Evolutionary conservation across 305 asterid genomes (phyloP).

Genomic region (Solanum hybrid): DNA sequence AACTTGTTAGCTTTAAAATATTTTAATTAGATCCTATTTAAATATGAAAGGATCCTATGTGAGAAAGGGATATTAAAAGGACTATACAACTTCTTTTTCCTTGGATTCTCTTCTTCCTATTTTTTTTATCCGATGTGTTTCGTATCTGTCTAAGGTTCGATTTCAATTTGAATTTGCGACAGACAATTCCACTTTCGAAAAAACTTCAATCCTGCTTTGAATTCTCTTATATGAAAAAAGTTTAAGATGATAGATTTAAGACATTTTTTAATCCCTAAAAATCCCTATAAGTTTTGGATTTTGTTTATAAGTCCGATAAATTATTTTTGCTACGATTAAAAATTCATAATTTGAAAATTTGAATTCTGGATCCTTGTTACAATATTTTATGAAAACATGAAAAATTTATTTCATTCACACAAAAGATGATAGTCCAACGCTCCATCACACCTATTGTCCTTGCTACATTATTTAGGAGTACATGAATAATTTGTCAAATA

Average conservation of each 20-base stretch:
- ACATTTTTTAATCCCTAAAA: background rate
- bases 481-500: background rate
- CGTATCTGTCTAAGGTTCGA: fast-evolving
- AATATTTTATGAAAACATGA: background rate
- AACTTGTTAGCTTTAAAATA: background rate
- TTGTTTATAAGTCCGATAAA: background rate
- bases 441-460: background rate
- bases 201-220: too few species aligned
- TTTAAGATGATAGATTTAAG: background rate
- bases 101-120: background rate
- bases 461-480: background rate
- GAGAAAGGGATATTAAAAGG: background rate
- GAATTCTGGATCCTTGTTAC: background rate
- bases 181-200: fast-evolving
- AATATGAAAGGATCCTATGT: background rate
- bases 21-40: background rate
- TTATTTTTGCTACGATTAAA: background rate
- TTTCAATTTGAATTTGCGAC: background rate
- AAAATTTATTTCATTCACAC: background rate
- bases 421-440: background rate
- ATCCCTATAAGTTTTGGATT: too few species aligned
- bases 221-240: background rate
- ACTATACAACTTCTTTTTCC: background rate
- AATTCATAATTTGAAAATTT: background rate
- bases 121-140: background rate